These are phyloP conservation scores for Physaria fendleri DNA, from an alignment of 345 rosid species.

Conservation along the genomic window DNA sequence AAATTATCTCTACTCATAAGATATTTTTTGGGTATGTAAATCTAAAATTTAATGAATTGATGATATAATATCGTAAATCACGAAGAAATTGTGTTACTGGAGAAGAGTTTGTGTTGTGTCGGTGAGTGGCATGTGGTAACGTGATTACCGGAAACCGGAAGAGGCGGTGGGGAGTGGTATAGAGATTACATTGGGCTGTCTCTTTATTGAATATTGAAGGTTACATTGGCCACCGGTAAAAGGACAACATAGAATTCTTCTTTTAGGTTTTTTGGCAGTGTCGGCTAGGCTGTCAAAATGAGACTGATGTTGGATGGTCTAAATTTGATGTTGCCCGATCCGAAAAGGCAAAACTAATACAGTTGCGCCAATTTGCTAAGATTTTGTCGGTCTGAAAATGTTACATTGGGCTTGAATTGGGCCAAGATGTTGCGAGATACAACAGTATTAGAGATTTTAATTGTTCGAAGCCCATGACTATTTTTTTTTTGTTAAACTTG, in stretches of 20 bases:
- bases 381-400: background rate
- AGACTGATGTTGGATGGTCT: background rate
- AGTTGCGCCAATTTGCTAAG: background rate
- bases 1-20: background rate
- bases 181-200: conserved; percentile 16
- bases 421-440: background rate
- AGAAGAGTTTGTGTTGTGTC: conserved; percentile 19
- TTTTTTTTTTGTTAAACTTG: too few relatives aligned
- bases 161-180: background rate
- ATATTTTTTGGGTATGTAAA: background rate
- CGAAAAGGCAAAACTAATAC: background rate
- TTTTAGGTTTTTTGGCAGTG: background rate
- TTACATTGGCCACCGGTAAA: conserved; percentile 26
- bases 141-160: conserved; percentile 20
- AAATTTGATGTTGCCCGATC: conserved; percentile 5
- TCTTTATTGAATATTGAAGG: conserved; percentile 12
- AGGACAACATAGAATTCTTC: conserved; percentile 14
- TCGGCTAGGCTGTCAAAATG: conserved; percentile 19
- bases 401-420: background rate
- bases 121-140: conserved; percentile 24
- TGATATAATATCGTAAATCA: background rate
- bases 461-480: background rate
- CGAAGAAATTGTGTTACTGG: background rate
- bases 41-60: background rate
- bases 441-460: background rate